These are phyloP conservation scores for Coniosporium tulheliwenetii DNA, from an alignment of 2,329 filamentous ascomycete genomes.

Conservation along the genomic window DNA sequence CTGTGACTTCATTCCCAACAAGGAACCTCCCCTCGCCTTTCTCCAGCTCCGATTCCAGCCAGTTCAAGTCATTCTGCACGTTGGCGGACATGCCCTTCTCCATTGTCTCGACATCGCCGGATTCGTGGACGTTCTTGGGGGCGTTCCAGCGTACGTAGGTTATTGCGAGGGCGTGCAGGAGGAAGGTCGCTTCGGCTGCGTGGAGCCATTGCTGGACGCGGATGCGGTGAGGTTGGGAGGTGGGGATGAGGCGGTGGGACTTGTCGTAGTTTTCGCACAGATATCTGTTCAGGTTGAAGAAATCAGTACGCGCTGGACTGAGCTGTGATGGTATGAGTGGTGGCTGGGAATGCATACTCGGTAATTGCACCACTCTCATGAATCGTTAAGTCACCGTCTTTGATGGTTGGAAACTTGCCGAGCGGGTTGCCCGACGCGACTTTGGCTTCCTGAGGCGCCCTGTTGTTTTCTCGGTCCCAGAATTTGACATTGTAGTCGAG, in stretches of 20 bases:
- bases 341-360: constrained; percentile 18
- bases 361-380: constrained; percentile 31
- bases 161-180: constrained; percentile 28
- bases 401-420: constrained; percentile 30
- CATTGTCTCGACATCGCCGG: constrained; percentile 16
- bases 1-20: constrained; percentile 24
- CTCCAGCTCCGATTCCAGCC: constrained; percentile 25
- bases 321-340: too few relatives aligned
- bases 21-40: constrained; percentile 23
- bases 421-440: constrained; percentile 21
- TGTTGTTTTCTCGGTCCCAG: constrained; percentile 20
- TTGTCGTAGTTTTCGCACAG: constrained; percentile 30
- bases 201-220: constrained; percentile 28
- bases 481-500: constrained; percentile 26
- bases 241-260: constrained; percentile 19
- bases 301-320: too few relatives aligned
- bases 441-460: constrained; percentile 27
- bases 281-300: constrained; percentile 16
- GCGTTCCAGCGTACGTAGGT: constrained; percentile 28
- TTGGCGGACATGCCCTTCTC: constrained; percentile 24
- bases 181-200: constrained; percentile 30
- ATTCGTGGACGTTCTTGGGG: constrained; percentile 11
- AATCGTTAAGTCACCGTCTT: constrained; percentile 23
- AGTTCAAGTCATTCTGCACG: constrained; percentile 28
- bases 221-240: constrained; percentile 15